A percentile compares a stretch with the other conserved stretches of the same genome.
Evolutionary conservation across 2,329 filamentous ascomycete genomes (phyloP).

Genomic region (Cercospora berteroae): DNA sequence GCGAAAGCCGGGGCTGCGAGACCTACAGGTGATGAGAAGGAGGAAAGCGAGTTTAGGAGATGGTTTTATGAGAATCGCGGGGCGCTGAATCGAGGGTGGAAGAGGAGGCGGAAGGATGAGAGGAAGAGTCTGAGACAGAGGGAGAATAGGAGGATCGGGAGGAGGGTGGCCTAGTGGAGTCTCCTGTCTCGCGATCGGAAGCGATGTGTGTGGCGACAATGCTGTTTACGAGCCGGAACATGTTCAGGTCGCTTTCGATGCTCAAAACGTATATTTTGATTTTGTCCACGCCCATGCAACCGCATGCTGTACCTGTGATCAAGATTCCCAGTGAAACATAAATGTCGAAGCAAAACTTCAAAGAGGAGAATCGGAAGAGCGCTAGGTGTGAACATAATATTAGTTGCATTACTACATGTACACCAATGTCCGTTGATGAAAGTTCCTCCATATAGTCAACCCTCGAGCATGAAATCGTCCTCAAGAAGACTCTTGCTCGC

Average conservation of each 20-base stretch:
- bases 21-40: slow-evolving; percentile 20
- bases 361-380: neutral
- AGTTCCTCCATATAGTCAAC: slow-evolving; percentile 31
- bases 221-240: neutral
- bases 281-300: neutral
- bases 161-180: slow-evolving; percentile 20
- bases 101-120: slow-evolving; percentile 57
- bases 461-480: slow-evolving; percentile 36
- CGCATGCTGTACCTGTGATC: neutral
- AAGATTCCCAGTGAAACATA: neutral
- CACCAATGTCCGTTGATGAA: neutral
- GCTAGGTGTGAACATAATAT: neutral
- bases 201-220: neutral
- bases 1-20: slow-evolving; percentile 18
- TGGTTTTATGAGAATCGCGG: slow-evolving; percentile 59
- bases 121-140: slow-evolving; percentile 60
- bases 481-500: slow-evolving; percentile 53
- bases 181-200: neutral
- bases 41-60: slow-evolving; percentile 59
- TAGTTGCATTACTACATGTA: neutral
- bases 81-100: slow-evolving; percentile 51
- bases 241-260: neutral
- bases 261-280: neutral
- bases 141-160: slow-evolving; percentile 57
- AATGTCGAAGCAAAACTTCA: neutral